Percentiles rank a stretch among this genome's conserved stretches.
Evolutionary conservation across 768 basidiomycete genomes (phyloP).

Genomic region (Tubosaeta brunneosetosa): DNA sequence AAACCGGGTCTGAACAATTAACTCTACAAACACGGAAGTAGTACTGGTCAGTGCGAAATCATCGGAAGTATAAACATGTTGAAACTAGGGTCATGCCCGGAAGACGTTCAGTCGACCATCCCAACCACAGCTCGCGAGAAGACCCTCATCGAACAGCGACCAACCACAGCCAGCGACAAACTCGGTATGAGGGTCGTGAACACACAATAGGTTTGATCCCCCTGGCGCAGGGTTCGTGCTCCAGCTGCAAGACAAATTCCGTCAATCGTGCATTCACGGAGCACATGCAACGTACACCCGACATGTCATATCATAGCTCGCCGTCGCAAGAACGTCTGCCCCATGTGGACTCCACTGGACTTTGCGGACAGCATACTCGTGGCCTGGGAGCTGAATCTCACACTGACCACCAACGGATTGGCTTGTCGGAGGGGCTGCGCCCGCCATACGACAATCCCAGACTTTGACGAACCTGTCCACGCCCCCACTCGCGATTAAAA

Average conservation of each 20-base stretch:
- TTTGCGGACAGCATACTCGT: slow-evolving; percentile 87
- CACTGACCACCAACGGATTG: slow-evolving; percentile 66
- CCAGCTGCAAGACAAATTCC: slow-evolving; percentile 50
- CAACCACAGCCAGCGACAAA: slow-evolving; percentile 90
- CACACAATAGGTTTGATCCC: slow-evolving; percentile 52
- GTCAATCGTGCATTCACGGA: background rate
- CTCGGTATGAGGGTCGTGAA: slow-evolving; percentile 89
- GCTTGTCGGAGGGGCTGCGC: slow-evolving; percentile 43
- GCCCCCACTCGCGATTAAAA: slow-evolving; percentile 69
- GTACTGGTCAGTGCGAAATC: background rate
- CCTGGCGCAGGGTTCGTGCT: slow-evolving; percentile 51
- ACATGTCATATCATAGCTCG: slow-evolving; percentile 95
- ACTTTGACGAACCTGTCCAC: slow-evolving; percentile 74
- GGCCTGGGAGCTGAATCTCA: slow-evolving; percentile 68
- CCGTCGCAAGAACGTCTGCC: slow-evolving; percentile 61
- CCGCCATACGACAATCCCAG: slow-evolving; percentile 88
- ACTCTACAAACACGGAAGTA: background rate
- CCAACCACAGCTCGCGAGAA: slow-evolving; percentile 90
- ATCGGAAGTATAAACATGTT: background rate
- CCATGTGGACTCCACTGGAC: slow-evolving; percentile 87
- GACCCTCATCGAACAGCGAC: slow-evolving; percentile 87
- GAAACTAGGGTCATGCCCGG: slow-evolving; percentile 36
- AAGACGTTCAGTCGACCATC: slow-evolving; percentile 82
- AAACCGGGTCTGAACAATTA: background rate
- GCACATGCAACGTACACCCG: slow-evolving; percentile 60